Evolutionary conservation across 768 basidiomycete genomes (phyloP).

Genomic region (Crassisporium funariophilum): DNA sequence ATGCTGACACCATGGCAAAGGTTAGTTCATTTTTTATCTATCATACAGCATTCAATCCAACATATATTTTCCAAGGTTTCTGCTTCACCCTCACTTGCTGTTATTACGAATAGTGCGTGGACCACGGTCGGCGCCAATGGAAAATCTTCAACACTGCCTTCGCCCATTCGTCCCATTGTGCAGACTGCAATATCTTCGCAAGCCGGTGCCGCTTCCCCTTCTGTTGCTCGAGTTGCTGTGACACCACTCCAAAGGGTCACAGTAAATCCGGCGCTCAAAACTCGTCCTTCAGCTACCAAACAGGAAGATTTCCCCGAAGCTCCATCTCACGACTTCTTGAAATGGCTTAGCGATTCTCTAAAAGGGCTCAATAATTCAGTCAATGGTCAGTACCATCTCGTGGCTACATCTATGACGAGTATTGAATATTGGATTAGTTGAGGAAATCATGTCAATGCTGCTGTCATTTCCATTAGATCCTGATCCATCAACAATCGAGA

Average conservation of each 20-base stretch:
- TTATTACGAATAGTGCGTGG: conserved; percentile 63
- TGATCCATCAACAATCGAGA: conserved; percentile 78
- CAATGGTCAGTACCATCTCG: conserved; percentile 52
- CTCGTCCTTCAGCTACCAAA: conserved; percentile 34
- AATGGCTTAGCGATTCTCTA: conserved; percentile 86
- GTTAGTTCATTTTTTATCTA: conserved; percentile 35
- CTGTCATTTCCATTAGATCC: conserved; percentile 93
- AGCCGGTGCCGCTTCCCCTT: conserved; percentile 12
- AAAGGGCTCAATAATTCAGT: conserved; percentile 75
- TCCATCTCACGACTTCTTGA: conserved; percentile 89
- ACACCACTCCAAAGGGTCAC: conserved; percentile 38
- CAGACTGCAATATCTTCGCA: conserved; percentile 26
- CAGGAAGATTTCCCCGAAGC: conserved; percentile 64
- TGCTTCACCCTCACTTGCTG: conserved; percentile 25
- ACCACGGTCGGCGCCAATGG: conserved; percentile 84
- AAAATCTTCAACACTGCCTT: conserved; percentile 45
- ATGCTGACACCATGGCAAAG: conserved; percentile 81
- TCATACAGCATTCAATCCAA: conserved; percentile 18
- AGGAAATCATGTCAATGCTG: conserved; percentile 95
- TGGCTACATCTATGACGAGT: conserved; percentile 8
- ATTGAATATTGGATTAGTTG: conserved; percentile 54
- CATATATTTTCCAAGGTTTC: conserved; percentile 25
- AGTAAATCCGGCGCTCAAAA: conserved; percentile 32
- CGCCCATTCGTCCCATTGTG: conserved; percentile 37
- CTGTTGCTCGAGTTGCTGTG: conserved; percentile 28